phyloP scores from a whole-genome alignment of 2,329 filamentous ascomycete genomes.

The Aureobasidium sp. region DNA sequence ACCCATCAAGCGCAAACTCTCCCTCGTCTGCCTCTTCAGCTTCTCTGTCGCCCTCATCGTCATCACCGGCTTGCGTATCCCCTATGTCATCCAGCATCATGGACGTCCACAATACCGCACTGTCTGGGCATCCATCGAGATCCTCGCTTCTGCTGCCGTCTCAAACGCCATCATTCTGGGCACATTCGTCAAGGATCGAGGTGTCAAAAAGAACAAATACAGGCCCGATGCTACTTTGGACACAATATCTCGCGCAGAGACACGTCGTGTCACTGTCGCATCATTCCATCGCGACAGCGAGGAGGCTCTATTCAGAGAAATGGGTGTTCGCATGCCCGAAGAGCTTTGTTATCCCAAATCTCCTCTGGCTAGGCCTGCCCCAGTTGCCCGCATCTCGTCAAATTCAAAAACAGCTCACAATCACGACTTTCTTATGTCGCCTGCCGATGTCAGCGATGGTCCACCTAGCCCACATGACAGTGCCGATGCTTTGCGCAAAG shows the following conservation, averaged over 20 bases:
- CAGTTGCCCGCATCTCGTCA: slow-evolving; percentile 33
- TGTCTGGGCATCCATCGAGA: slow-evolving; percentile 80
- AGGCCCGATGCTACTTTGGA: slow-evolving; percentile 50
- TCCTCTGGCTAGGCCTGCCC: slow-evolving; percentile 31
- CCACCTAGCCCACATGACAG: slow-evolving; percentile 15
- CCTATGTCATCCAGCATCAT: slow-evolving; percentile 61
- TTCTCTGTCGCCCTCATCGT: slow-evolving; percentile 73
- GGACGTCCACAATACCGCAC: slow-evolving; percentile 83
- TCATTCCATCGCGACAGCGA: slow-evolving; percentile 71
- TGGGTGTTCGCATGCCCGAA: slow-evolving; percentile 62
- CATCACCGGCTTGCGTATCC: slow-evolving; percentile 75
- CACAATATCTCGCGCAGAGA: slow-evolving; percentile 49
- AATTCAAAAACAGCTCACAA: background rate
- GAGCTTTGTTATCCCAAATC: slow-evolving; percentile 36
- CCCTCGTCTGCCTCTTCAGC: slow-evolving; percentile 74
- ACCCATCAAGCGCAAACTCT: slow-evolving; percentile 67
- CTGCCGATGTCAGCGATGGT: background rate
- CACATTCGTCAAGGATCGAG: slow-evolving; percentile 84
- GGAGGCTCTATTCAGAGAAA: slow-evolving; percentile 74
- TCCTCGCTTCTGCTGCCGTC: slow-evolving; percentile 78
- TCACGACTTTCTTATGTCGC: background rate
- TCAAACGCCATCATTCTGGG: slow-evolving; percentile 87
- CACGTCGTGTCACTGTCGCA: slow-evolving; percentile 54
- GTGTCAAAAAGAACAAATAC: slow-evolving; percentile 83
- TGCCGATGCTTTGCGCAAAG: slow-evolving; percentile 10